Evolutionary conservation across 441 rosid genomes (phyloP), one percentile per base, ranked within the genome.

Genomic region (Euphorbia neoarborescens): DNA sequence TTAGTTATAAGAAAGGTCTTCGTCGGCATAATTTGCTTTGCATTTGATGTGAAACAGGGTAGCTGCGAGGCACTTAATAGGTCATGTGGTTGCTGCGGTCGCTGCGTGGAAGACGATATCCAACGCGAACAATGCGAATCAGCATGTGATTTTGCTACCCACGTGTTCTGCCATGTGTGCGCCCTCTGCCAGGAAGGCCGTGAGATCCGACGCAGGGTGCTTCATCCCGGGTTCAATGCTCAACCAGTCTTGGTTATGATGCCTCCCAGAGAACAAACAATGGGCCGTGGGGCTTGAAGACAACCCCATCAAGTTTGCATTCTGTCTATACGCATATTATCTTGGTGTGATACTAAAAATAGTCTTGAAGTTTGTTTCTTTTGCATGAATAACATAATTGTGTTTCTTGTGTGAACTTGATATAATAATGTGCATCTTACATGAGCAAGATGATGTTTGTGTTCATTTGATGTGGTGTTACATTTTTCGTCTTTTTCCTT

Each of bases 161-260:
- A 92, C 68, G 79, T 89, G 30, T 86, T 86, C 75, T 94, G 98
- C 76, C 96, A 92, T 75, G 30, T 72, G 15, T 90, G 98, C 69
- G 96, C 99, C 28, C 90, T 94, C 74, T 90, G 98, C 81, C 99
- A 92, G 85, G 98, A 92, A 85, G 97, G 97, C 3, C 98, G 94
- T 7, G 97, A 90, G 87, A 75, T 94, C 22, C 98, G 97, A 14
- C 89, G 97, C 56, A 82, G 91, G 81, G 79, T 86, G 73, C 93
- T 89, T 50, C 96, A 87, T 78, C 99, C 99, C 0, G 98, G 94
- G 32, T 90, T 90, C 84, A 84, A 76, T 70, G 86, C 90, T 65
- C 93, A 84, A 64, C 84, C 94, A 13, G 83, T 89, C 20, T 71
- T 86, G 77, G 91, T 87, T 35, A 87, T 90, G 88, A 76, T 85